Percentiles rank a stretch among this genome's conserved stretches.
Evolutionary conservation across 2,329 filamentous ascomycete species (phyloP).

Genomic region (Chrysoporthe austroafricana): DNA sequence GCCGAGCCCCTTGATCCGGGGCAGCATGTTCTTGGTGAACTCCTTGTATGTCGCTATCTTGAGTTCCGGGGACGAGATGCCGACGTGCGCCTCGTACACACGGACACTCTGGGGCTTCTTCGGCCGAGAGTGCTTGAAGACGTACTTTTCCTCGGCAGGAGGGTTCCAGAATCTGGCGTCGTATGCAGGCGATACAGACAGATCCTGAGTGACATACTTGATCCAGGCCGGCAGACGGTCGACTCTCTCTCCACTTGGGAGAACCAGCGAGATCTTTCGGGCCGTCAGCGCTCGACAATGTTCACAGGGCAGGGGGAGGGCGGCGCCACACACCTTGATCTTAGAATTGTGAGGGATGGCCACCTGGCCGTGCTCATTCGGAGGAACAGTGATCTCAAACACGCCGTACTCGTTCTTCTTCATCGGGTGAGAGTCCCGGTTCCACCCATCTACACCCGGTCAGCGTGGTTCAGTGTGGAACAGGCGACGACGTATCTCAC

Average conservation of each 20-base stretch:
- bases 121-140: conserved; percentile 81
- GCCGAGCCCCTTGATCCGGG: conserved; percentile 84
- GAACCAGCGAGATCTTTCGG: conserved; percentile 76
- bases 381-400: conserved; percentile 80
- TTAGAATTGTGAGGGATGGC: conserved; percentile 93
- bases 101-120: conserved; percentile 84
- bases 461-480: conserved; percentile 31
- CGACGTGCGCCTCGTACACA: conserved; percentile 98
- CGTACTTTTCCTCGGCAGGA: conserved; percentile 73
- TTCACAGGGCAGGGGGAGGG: not conserved
- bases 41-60: conserved; percentile 95
- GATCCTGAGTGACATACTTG: conserved; percentile 93
- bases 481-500: conserved; percentile 50
- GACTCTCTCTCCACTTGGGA: conserved; percentile 77
- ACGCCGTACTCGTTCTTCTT: conserved; percentile 82
- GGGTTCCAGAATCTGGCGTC: conserved; percentile 98
- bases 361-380: conserved; percentile 68
- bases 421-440: conserved; percentile 83
- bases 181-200: conserved; percentile 86
- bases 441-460: conserved; percentile 74
- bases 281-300: conserved; percentile 1
- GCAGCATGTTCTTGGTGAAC: conserved; percentile 90
- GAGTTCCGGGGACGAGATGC: conserved; percentile 90
- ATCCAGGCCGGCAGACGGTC: conserved; percentile 97
- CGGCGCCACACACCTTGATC: conserved; percentile 70